Conservation (phyloP, 352 stramenopile species). For the Globisporangium nagaii region DNA sequence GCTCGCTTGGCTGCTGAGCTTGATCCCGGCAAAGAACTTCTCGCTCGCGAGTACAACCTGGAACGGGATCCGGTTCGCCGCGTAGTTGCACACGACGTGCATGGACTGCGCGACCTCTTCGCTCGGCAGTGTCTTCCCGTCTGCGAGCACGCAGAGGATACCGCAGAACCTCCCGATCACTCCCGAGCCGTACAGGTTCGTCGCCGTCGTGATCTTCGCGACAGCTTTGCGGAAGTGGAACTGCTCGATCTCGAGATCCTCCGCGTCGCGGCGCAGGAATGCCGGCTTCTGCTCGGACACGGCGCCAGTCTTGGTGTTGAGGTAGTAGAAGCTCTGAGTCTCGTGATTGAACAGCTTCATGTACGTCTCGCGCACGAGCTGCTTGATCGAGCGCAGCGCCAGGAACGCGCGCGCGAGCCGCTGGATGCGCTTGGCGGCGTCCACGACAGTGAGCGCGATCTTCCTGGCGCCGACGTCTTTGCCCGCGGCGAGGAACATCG, state of each 20-base stretch:
- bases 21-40: slow-evolving; percentile 38
- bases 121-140: slow-evolving; percentile 43
- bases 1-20: slow-evolving; percentile 7
- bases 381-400: slow-evolving; percentile 27
- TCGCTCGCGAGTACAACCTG: slow-evolving; percentile 38
- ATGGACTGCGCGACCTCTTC: slow-evolving; percentile 27
- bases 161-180: slow-evolving; percentile 43
- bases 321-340: slow-evolving; percentile 57
- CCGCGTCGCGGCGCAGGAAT: slow-evolving; percentile 37
- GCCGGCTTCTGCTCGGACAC: slow-evolving; percentile 32
- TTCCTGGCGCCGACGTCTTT: slow-evolving; percentile 9
- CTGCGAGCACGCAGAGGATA: slow-evolving; percentile 43
- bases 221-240: slow-evolving; percentile 63
- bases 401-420: slow-evolving; percentile 32
- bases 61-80: slow-evolving; percentile 34
- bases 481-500: slow-evolving; percentile 28
- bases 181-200: slow-evolving; percentile 37
- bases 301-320: slow-evolving; percentile 49
- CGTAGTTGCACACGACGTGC: slow-evolving; percentile 52
- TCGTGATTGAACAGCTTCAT: slow-evolving; percentile 66
- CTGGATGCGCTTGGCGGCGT: slow-evolving; percentile 50
- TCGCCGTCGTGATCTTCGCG: slow-evolving; percentile 45
- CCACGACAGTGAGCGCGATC: slow-evolving; percentile 13
- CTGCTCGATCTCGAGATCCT: slow-evolving; percentile 54
- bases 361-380: slow-evolving; percentile 56